These are phyloP conservation scores for Didymella segeticola DNA, from an alignment of 2,329 filamentous ascomycete species.

Conservation along the genomic window DNA sequence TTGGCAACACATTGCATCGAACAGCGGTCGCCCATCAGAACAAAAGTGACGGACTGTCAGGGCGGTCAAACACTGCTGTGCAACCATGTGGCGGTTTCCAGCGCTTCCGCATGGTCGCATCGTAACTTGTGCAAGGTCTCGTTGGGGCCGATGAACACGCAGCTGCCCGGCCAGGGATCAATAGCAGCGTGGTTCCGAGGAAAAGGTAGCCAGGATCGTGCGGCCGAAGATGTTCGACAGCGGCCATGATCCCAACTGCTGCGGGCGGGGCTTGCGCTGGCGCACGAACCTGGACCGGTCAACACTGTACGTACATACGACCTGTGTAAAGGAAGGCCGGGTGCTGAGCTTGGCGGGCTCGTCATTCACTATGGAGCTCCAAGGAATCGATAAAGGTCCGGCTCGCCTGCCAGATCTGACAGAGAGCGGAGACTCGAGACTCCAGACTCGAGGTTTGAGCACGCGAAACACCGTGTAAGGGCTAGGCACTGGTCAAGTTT, in stretches of 20 bases:
- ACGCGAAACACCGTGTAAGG: constrained; percentile 6
- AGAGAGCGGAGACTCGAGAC: constrained; percentile 12
- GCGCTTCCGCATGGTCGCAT: constrained; percentile 32
- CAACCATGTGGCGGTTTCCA: constrained; percentile 25
- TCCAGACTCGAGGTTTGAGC: constrained; percentile 1
- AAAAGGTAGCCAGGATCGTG: constrained; percentile 32
- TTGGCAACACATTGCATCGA: constrained; percentile 31
- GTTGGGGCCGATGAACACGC: constrained; percentile 16
- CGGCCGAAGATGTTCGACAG: constrained; percentile 32
- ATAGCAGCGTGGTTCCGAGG: constrained; percentile 27
- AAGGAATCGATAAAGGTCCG: constrained; percentile 17
- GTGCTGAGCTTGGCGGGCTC: constrained; percentile 11
- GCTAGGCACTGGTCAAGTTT: constrained; percentile 10
- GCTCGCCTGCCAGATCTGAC: constrained; percentile 29
- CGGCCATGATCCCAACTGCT: constrained; percentile 26
- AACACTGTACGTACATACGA: constrained; percentile 16
- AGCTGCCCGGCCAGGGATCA: constrained; percentile 21
- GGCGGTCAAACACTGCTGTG: constrained; percentile 39
- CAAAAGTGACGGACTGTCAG: constrained; percentile 43
- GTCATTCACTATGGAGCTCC: constrained; percentile 9
- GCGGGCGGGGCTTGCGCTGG: constrained; percentile 21
- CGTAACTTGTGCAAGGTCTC: constrained; percentile 30
- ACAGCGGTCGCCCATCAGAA: constrained; percentile 23
- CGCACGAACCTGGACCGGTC: constrained; percentile 28
- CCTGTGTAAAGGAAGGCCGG: constrained; percentile 7